Evolutionary conservation across 1,139 yeast genomes (phyloP).

Genomic region (Petasospora rhodanensis): DNA sequence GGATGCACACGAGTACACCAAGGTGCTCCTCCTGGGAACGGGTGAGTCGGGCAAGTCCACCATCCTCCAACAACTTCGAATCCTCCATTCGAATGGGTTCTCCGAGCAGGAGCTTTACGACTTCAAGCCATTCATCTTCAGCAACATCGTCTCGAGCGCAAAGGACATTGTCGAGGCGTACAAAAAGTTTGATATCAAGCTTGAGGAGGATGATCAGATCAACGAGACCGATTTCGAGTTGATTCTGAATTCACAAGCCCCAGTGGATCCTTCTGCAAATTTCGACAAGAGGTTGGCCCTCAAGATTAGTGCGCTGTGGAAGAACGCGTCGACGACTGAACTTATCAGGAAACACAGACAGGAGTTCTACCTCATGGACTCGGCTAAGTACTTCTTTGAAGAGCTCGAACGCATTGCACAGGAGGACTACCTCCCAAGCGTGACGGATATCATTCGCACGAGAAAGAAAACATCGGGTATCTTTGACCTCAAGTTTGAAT

Average conservation of each 20-base stretch:
- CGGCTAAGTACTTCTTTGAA: constrained; percentile 75
- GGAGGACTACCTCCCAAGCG: constrained; percentile 63
- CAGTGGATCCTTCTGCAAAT: constrained; percentile 42
- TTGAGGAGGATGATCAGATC: constrained; percentile 24
- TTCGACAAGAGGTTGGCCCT: constrained; percentile 43
- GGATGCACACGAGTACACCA: constrained; percentile 41
- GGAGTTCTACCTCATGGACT: constrained; percentile 80
- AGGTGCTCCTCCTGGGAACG: constrained; percentile 65
- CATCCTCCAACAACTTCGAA: constrained; percentile 85
- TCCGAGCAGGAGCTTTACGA: constrained; percentile 57
- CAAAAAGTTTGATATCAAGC: constrained; percentile 24
- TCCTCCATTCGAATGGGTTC: constrained; percentile 82
- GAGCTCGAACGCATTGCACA: constrained; percentile 60
- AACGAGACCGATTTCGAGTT: constrained; percentile 41
- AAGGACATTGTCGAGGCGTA: constrained; percentile 47
- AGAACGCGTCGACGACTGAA: constrained; percentile 52
- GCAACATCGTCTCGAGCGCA: constrained; percentile 64
- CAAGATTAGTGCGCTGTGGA: constrained; percentile 49
- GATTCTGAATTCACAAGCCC: constrained; percentile 30
- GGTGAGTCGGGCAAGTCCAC: constrained; percentile 95
- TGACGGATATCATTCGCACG: constrained; percentile 76
- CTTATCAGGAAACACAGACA: constrained; percentile 60
- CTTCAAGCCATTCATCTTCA: constrained; percentile 65
- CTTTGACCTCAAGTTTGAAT: constrained; percentile 72
- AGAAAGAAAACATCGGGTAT: constrained; percentile 94